Percentiles rank a stretch among this genome's conserved stretches.
These are phyloP conservation scores for Neospora caninum DNA, from an alignment of 169 alveolate genomes.

Conservation along the genomic window DNA sequence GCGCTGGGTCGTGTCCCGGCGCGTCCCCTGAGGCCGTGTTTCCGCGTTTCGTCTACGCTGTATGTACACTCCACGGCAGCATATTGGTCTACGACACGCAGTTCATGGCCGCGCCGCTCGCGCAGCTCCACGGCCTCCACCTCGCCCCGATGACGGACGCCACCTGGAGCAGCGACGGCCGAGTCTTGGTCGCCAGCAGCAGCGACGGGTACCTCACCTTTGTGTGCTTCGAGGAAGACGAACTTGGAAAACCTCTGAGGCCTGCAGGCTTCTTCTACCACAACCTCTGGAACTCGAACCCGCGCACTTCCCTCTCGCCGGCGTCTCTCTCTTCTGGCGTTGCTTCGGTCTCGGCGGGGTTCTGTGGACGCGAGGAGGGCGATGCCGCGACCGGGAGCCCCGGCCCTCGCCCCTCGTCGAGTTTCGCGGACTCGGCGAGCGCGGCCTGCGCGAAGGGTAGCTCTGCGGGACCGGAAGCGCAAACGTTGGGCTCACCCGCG, in stretches of 20 bases:
- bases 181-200: slow-evolving; percentile 89
- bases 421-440: neutral
- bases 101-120: slow-evolving; percentile 86
- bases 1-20: slow-evolving; percentile 61
- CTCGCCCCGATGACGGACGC: slow-evolving; percentile 92
- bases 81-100: slow-evolving; percentile 87
- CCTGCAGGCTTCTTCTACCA: neutral
- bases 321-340: neutral
- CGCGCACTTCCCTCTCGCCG: too few relatives aligned
- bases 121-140: slow-evolving; percentile 91
- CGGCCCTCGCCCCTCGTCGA: neutral
- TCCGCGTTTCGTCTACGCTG: slow-evolving; percentile 83
- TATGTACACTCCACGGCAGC: slow-evolving; percentile 89
- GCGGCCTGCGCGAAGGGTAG: too few relatives aligned
- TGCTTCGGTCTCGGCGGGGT: neutral
- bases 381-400: neutral
- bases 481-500: neutral
- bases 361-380: neutral
- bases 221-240: slow-evolving; percentile 83
- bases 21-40: slow-evolving; percentile 78
- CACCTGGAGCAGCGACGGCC: slow-evolving; percentile 93
- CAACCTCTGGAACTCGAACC: neutral
- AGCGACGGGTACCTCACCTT: slow-evolving; percentile 93
- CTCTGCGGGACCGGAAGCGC: neutral
- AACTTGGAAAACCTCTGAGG: slow-evolving; percentile 76